These are phyloP conservation scores for Hypoxylon rubiginosum DNA, from an alignment of 2,329 filamentous ascomycete genomes.

Conservation along the genomic window DNA sequence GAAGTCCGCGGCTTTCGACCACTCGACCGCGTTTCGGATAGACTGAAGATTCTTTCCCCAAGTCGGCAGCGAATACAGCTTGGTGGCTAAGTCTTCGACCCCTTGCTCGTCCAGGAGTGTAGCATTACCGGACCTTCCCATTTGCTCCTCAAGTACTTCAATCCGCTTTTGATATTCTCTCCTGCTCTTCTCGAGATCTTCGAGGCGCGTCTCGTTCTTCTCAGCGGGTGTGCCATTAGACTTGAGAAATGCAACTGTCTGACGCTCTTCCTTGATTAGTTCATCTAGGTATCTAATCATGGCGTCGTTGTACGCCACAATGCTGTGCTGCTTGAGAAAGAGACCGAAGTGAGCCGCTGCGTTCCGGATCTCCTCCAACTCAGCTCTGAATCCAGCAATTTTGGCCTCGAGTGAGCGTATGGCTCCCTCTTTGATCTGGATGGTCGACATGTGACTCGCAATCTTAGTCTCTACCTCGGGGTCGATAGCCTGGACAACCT, in stretches of 20 bases:
- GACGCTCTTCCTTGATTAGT: conserved; percentile 54
- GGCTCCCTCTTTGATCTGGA: background rate
- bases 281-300: conserved; percentile 56
- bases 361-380: conserved; percentile 52
- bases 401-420: conserved; percentile 12
- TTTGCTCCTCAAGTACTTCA: conserved; percentile 14
- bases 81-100: conserved; percentile 18
- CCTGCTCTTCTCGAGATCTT: conserved; percentile 16
- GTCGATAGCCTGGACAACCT: conserved; percentile 45
- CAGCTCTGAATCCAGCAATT: conserved; percentile 50
- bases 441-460: too few species aligned
- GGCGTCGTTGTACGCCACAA: conserved; percentile 58
- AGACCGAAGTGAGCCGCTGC: conserved; percentile 55
- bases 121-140: background rate
- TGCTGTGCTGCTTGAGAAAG: conserved; percentile 56
- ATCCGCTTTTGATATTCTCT: conserved; percentile 10
- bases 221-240: conserved; percentile 1
- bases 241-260: conserved; percentile 10
- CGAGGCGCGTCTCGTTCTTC: conserved; percentile 21
- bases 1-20: conserved; percentile 15
- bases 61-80: conserved; percentile 14
- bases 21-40: conserved; percentile 15
- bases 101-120: conserved; percentile 20
- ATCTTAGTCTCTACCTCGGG: conserved; percentile 38
- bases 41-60: conserved; percentile 18